Percentiles rank a stretch among this genome's conserved stretches.
phyloP scores from a whole-genome alignment of 2,329 filamentous ascomycete species.

The Colletotrichum camelliae region DNA sequence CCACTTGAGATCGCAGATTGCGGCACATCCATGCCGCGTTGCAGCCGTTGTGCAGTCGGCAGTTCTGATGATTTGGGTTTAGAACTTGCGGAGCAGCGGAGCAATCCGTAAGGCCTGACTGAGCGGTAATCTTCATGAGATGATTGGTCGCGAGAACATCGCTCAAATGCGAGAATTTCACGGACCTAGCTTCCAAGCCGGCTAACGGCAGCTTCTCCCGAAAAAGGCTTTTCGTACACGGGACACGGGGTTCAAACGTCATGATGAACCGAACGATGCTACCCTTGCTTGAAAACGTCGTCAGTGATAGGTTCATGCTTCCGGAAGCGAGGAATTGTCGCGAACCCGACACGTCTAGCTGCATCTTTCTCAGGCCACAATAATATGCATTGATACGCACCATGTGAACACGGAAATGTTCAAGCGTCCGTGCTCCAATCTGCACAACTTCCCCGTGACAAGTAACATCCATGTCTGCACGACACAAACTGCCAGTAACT shows the following conservation, averaged over 20 bases:
- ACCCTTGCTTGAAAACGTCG: background rate
- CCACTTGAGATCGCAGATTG: background rate
- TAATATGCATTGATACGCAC: background rate
- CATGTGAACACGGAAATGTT: background rate
- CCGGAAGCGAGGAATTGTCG: background rate
- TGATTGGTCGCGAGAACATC: background rate
- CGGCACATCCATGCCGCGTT: background rate
- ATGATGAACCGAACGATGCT: background rate
- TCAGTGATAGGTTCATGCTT: background rate
- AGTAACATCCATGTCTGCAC: background rate
- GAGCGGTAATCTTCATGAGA: background rate
- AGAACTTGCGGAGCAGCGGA: background rate
- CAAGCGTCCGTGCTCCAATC: background rate
- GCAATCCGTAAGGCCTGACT: background rate
- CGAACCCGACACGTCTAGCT: background rate
- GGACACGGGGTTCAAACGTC: background rate
- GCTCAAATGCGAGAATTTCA: background rate
- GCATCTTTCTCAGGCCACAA: background rate
- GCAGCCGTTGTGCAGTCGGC: background rate
- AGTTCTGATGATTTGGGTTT: background rate
- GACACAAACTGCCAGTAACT: background rate
- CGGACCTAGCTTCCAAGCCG: background rate
- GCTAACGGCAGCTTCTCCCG: background rate
- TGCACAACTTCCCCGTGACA: background rate
- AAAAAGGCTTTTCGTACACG: background rate